Percentiles rank a stretch among this genome's conserved stretches.
phyloP scores from a whole-genome alignment of 306 rosid species.

The Argentina anserina region DNA sequence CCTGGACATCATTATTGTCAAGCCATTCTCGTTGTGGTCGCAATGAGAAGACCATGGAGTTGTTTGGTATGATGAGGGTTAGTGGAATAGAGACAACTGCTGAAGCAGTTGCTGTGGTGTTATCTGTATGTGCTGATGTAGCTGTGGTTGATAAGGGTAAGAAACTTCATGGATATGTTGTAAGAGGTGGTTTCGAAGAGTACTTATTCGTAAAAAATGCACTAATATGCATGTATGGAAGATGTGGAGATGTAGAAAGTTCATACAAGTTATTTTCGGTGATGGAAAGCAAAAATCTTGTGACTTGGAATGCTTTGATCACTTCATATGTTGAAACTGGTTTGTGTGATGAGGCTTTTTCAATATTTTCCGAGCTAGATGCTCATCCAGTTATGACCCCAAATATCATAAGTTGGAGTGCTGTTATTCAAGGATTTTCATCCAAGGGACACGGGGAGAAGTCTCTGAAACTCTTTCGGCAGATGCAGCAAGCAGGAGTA shows the following conservation, averaged over 20 bases:
- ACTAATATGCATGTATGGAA: slow-evolving; percentile 58
- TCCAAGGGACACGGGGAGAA: slow-evolving; percentile 46
- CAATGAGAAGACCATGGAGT: slow-evolving; percentile 44
- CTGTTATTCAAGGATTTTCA: slow-evolving; percentile 65
- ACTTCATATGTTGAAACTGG: slow-evolving; percentile 73
- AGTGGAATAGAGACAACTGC: slow-evolving; percentile 52
- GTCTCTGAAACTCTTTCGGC: slow-evolving; percentile 63
- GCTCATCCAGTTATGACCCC: slow-evolving; percentile 42
- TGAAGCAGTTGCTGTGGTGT: slow-evolving; percentile 67
- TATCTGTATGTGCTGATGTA: slow-evolving; percentile 69
- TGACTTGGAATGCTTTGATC: slow-evolving; percentile 82
- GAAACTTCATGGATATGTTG: slow-evolving; percentile 57
- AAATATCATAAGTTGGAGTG: slow-evolving; percentile 81
- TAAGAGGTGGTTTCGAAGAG: slow-evolving; percentile 69
- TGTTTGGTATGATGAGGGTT: slow-evolving; percentile 51
- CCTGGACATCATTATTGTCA: slow-evolving; percentile 84
- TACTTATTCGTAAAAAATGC: slow-evolving; percentile 76
- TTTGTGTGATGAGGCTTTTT: slow-evolving; percentile 63
- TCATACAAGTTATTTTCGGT: slow-evolving; percentile 50
- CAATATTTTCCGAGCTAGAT: slow-evolving; percentile 46
- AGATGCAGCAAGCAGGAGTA: slow-evolving; percentile 66
- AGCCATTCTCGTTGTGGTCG: slow-evolving; percentile 66
- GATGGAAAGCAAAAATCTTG: slow-evolving; percentile 54
- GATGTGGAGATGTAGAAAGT: slow-evolving; percentile 43
- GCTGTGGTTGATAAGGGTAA: slow-evolving; percentile 41